Percentiles rank a stretch among this genome's conserved stretches.
Evolutionary conservation across 148 eudicot species (phyloP).

Genomic region (Amaranthus palmeri): DNA sequence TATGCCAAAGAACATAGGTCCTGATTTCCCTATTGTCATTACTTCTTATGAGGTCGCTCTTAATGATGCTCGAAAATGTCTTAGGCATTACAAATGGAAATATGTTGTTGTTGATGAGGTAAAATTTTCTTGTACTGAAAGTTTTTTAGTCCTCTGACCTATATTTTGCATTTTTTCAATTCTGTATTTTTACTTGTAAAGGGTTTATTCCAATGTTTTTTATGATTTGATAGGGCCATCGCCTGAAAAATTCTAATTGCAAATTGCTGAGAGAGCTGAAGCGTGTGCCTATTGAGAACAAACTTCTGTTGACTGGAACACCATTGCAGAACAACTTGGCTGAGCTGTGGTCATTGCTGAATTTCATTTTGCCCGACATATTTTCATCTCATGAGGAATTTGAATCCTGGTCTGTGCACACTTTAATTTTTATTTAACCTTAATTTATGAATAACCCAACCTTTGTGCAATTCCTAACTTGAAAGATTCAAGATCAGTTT

Average conservation of each 20-base stretch:
- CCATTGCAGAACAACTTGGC: constrained; percentile 98
- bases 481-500: not conserved
- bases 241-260: constrained; percentile 90
- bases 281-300: constrained; percentile 64
- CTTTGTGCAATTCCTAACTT: not conserved
- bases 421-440: not conserved
- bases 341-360: constrained; percentile 94
- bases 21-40: constrained; percentile 76
- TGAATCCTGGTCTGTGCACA: constrained; percentile 71
- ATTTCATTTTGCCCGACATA: constrained; percentile 94
- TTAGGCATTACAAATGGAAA: constrained; percentile 90
- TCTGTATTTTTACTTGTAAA: not conserved
- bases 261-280: constrained; percentile 67
- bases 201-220: constrained; percentile 2
- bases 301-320: constrained; percentile 92
- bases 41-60: constrained; percentile 93
- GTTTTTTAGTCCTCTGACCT: not conserved
- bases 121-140: not conserved
- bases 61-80: constrained; percentile 50
- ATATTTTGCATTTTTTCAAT: not conserved
- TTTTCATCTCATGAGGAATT: constrained; percentile 90
- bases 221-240: constrained; percentile 61
- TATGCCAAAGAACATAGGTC: constrained; percentile 73
- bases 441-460: not conserved
- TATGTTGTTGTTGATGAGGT: constrained; percentile 98